Percentiles rank a stretch among this genome's conserved stretches.
phyloP scores from a whole-genome alignment of 441 rosid genomes.

The Isatis lusitanica region DNA sequence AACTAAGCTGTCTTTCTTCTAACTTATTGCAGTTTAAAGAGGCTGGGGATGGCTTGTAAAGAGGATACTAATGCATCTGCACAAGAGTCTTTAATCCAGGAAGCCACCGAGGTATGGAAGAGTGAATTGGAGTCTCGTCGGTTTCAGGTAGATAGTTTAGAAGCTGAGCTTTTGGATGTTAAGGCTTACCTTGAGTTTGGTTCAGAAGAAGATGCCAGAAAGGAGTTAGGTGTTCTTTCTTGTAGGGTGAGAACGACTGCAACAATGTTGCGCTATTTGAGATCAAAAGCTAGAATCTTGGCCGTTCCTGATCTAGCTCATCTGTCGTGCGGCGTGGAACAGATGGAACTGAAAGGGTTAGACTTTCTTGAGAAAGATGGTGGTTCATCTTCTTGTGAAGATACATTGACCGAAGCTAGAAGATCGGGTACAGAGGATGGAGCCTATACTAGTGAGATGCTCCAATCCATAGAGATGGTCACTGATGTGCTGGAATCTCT shows the following conservation, averaged over 20 bases:
- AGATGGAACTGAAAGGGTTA: constrained; percentile 47
- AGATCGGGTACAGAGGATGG: constrained; percentile 58
- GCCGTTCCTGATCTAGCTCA: constrained; percentile 63
- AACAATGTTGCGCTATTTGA: constrained; percentile 68
- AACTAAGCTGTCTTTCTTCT: background rate
- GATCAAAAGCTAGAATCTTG: constrained; percentile 72
- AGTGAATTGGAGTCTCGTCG: constrained; percentile 62
- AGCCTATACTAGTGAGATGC: constrained; percentile 67
- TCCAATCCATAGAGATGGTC: constrained; percentile 69
- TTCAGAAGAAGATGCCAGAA: constrained; percentile 64
- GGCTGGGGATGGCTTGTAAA: constrained; percentile 58
- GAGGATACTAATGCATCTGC: constrained; percentile 47
- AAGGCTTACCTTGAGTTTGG: constrained; percentile 56
- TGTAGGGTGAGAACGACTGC: constrained; percentile 64
- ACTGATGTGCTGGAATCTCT: constrained; percentile 76
- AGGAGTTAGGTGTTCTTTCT: constrained; percentile 77
- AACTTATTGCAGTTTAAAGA: constrained; percentile 23
- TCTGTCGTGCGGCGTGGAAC: constrained; percentile 59
- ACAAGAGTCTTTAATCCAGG: constrained; percentile 43
- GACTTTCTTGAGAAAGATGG: constrained; percentile 61
- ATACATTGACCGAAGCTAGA: constrained; percentile 46
- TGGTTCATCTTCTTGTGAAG: constrained; percentile 44
- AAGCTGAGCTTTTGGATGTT: constrained; percentile 64
- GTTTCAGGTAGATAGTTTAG: constrained; percentile 66
- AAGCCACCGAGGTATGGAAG: constrained; percentile 57